Evolutionary conservation across 1,284 basidiomycete genomes (phyloP).

Genomic region (Somion occarium): DNA sequence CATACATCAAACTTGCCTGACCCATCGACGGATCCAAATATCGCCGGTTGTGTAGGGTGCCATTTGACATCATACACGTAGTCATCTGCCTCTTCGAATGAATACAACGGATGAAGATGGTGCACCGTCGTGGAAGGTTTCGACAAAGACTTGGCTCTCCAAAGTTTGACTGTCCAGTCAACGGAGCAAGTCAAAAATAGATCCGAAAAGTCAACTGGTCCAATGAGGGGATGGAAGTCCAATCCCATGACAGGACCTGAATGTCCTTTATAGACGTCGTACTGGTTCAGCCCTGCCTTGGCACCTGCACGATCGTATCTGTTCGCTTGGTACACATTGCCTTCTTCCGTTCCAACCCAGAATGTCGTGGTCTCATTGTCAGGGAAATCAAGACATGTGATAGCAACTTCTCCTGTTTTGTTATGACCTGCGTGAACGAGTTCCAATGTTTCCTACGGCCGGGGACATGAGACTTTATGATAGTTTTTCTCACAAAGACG

Average conservation of each 20-base stretch:
- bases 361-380: slow-evolving; percentile 94
- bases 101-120: slow-evolving; percentile 71
- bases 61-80: slow-evolving; percentile 99
- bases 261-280: slow-evolving; percentile 90
- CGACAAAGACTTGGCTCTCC: slow-evolving; percentile 73
- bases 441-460: slow-evolving; percentile 82
- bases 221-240: slow-evolving; percentile 89
- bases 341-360: slow-evolving; percentile 97
- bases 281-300: slow-evolving; percentile 91
- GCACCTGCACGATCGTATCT: slow-evolving; percentile 94
- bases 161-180: slow-evolving; percentile 96
- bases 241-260: slow-evolving; percentile 91
- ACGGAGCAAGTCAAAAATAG: slow-evolving; percentile 89
- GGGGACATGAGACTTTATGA: background rate
- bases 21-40: slow-evolving; percentile 94
- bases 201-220: slow-evolving; percentile 92
- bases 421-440: slow-evolving; percentile 83
- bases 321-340: slow-evolving; percentile 92
- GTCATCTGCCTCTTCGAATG: slow-evolving; percentile 95
- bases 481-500: background rate
- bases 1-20: slow-evolving; percentile 94
- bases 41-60: slow-evolving; percentile 92
- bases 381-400: slow-evolving; percentile 90
- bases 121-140: slow-evolving; percentile 56
- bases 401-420: slow-evolving; percentile 94